Percentiles rank a stretch among this genome's conserved stretches.
These are phyloP conservation scores for Magnaporthales sp. DNA, from an alignment of 2,329 filamentous ascomycete species.

Conservation along the genomic window DNA sequence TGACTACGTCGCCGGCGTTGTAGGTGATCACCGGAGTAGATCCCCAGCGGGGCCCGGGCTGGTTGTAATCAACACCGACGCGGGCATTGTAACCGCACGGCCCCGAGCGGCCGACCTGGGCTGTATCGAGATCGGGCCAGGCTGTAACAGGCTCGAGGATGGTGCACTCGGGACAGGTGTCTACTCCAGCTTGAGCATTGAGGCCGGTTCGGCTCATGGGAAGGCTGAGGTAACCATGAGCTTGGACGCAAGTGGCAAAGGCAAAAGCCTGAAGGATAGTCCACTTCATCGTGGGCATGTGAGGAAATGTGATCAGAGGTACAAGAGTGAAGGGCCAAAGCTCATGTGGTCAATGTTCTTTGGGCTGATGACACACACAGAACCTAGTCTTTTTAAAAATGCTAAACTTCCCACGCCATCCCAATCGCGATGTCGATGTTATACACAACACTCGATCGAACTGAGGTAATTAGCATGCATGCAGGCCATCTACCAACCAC, in stretches of 20 bases:
- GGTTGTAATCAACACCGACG: constrained; percentile 44
- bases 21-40: constrained; percentile 32
- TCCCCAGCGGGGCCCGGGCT: constrained; percentile 35
- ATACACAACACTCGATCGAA: no score
- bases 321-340: background rate
- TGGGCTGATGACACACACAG: no score
- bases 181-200: background rate
- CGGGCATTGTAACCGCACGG: background rate
- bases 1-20: constrained; percentile 32
- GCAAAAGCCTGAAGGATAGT: background rate
- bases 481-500: no score
- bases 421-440: no score
- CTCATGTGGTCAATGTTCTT: background rate
- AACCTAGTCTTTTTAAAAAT: no score
- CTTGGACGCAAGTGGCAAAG: background rate
- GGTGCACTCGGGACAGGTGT: background rate
- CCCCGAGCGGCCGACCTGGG: background rate
- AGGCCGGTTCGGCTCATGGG: background rate
- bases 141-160: background rate
- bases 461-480: no score
- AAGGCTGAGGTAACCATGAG: background rate
- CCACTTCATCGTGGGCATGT: background rate
- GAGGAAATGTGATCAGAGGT: background rate
- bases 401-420: no score
- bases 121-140: background rate